phyloP scores from a whole-genome alignment of 1,139 yeast species.

The Suhomyces guaymorum region DNA sequence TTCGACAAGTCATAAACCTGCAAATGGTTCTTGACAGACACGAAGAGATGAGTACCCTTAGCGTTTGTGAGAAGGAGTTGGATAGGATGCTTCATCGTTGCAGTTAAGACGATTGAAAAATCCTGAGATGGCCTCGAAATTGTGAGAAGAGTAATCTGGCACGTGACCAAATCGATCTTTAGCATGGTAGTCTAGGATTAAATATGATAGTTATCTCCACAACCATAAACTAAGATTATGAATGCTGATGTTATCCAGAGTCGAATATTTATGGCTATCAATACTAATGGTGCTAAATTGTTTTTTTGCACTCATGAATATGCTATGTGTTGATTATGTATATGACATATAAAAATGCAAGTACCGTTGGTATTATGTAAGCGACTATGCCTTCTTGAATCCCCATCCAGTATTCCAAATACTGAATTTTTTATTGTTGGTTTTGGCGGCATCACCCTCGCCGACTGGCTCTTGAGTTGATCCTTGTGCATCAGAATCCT shows the following conservation, averaged over 20 bases:
- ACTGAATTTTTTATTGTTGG: slow-evolving; percentile 12
- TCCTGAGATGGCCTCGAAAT: slow-evolving; percentile 1
- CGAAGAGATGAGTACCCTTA: slow-evolving; percentile 50
- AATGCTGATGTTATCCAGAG: no score
- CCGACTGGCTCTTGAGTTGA: slow-evolving; percentile 7
- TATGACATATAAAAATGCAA: not conserved
- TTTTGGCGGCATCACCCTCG: slow-evolving; percentile 6
- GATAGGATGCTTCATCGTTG: slow-evolving; percentile 64
- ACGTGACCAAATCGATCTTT: not conserved
- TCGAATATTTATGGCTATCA: no score
- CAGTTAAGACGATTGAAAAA: slow-evolving; percentile 1
- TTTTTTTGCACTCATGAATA: no score
- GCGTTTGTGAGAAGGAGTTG: slow-evolving; percentile 51
- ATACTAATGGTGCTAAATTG: no score
- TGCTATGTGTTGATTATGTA: no score
- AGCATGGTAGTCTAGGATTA: no score
- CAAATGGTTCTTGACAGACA: slow-evolving; percentile 57
- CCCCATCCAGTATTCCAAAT: slow-evolving; percentile 19
- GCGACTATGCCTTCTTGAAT: slow-evolving; percentile 12
- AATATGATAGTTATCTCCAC: no score
- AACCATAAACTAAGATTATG: no score
- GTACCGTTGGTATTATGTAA: not conserved
- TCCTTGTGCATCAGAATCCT: no score
- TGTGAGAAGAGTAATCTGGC: no score
- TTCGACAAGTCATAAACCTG: slow-evolving; percentile 45